Conservation (phyloP, 2,329 filamentous ascomycete genomes). For the Ceratocystiopsis minuta region DNA sequence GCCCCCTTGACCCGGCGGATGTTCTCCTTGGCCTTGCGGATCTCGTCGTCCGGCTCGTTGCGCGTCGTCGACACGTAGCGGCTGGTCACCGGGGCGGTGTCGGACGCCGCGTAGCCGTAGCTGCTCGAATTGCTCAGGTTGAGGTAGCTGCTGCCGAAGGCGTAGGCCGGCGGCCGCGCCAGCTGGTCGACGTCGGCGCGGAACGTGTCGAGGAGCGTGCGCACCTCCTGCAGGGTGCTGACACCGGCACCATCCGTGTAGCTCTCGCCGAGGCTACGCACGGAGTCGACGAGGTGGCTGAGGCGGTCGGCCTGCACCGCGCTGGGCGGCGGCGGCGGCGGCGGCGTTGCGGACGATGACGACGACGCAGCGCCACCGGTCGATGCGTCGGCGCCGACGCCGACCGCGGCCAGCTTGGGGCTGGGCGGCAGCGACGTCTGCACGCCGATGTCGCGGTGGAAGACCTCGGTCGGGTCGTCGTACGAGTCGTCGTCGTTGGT, state of each 20-base stretch:
- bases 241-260: constrained; percentile 1
- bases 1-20: constrained; percentile 68
- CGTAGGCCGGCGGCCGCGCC: constrained; percentile 14
- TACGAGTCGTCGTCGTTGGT: constrained; percentile 29
- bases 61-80: constrained; percentile 24
- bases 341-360: not conserved
- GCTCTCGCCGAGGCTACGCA: constrained; percentile 4
- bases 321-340: not conserved
- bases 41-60: constrained; percentile 48
- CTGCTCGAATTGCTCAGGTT: not conserved
- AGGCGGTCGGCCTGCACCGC: constrained; percentile 3
- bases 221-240: constrained; percentile 21
- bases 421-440: constrained; percentile 46
- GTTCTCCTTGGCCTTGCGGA: constrained; percentile 53
- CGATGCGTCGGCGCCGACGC: constrained; percentile 2
- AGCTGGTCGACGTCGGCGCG: constrained; percentile 48
- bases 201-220: constrained; percentile 37
- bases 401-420: constrained; percentile 11
- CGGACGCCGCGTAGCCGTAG: constrained; percentile 19
- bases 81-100: constrained; percentile 16
- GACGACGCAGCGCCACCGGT: not conserved
- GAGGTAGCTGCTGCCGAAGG: constrained; percentile 18
- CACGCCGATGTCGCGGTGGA: constrained; percentile 63
- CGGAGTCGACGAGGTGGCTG: constrained; percentile 8
- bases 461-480: constrained; percentile 57